Base-by-base conservation (phyloP, 1,139 yeast genomes). In the Candida sp. region DNA sequence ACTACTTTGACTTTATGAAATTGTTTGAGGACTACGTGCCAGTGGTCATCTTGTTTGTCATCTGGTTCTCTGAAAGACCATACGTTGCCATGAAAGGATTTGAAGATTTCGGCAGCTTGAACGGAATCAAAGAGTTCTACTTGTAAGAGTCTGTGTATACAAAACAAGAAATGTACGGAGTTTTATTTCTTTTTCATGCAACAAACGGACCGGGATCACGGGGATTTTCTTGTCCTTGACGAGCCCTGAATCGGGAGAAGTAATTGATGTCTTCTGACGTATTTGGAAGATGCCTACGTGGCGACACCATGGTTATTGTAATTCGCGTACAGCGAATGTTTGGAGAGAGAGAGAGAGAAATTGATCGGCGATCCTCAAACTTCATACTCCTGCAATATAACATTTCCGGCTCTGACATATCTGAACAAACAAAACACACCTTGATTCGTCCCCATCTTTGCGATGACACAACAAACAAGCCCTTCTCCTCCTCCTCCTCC, bases 11-110 rank as follows among this genome's bases (percentile, higher is more conserved):
- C 31, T 31, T 30, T 22, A 42, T 42, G 44, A 42, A 42, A 42
- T 42, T 42, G 33, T 23, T 42, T 30, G 44, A 42, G 23, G 44
- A 42, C 7, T 42, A 42, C 32, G 44, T 42, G 9, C 44, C 44
- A 7, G 27, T 42, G 3, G 28, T 42, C 8, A 42, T 42, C 17
- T 30, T 42, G 25, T 42, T 32, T 32, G 12, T 28, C 28, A 42
- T 42, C 12, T 42, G 44, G 44, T 42, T 30, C 33, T 42, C 44
- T 22, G 45, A 42, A 33, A 42, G 45, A 42, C 45, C 45, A 33
- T 31, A 42, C 17, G 45, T 42, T n/a, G 45, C 45, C 5, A 7
- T 33, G 25, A 42, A 42, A n/a, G 45, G 45, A 11, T n/a, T 31
- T 26, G 45, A 42, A 25, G 45, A 42, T 33, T 33, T 42, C 11